Evolutionary conservation across 2,329 filamentous ascomycete species (phyloP).

Genomic region (Rhinocladiella mackenziei): DNA sequence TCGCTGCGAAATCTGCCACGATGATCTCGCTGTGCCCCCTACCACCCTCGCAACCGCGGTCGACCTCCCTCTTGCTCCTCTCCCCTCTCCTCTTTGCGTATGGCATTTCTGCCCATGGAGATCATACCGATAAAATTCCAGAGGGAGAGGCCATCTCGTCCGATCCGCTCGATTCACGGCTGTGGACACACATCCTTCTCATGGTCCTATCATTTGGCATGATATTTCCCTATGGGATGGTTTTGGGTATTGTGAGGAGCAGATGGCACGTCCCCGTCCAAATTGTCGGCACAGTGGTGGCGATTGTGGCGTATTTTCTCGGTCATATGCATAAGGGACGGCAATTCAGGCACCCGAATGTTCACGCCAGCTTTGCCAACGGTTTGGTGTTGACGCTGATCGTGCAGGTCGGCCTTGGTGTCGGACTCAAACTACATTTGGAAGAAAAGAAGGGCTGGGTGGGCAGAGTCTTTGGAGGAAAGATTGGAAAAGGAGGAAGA

Average conservation of each 20-base stretch:
- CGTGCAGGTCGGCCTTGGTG: constrained; percentile 71
- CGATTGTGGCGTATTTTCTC: constrained; percentile 80
- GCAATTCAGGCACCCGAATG: constrained; percentile 70
- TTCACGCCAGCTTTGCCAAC: constrained; percentile 76
- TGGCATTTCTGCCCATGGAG: constrained; percentile 47
- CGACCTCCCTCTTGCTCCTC: constrained; percentile 9
- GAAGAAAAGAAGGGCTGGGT: constrained; percentile 68
- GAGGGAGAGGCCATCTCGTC: constrained; percentile 66
- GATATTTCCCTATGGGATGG: constrained; percentile 92
- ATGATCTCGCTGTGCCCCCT: constrained; percentile 14
- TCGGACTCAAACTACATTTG: constrained; percentile 86
- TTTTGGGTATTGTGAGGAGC: constrained; percentile 82
- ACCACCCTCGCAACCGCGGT: constrained; percentile 1
- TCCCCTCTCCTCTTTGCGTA: constrained; percentile 31
- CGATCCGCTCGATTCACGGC: constrained; percentile 73
- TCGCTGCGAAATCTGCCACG: constrained; percentile 2
- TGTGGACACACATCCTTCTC: constrained; percentile 92
- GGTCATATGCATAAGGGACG: constrained; percentile 88
- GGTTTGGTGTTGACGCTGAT: constrained; percentile 75
- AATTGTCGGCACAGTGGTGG: constrained; percentile 67
- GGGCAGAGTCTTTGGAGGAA: constrained; percentile 56
- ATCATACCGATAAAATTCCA: constrained; percentile 57
- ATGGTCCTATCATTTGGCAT: constrained; percentile 86
- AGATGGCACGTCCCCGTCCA: constrained; percentile 94
- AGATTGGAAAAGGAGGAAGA: constrained; percentile 41